phyloP scores from a whole-genome alignment of 495 filamentous ascomycete species.

The Geopyxis carbonaria region DNA sequence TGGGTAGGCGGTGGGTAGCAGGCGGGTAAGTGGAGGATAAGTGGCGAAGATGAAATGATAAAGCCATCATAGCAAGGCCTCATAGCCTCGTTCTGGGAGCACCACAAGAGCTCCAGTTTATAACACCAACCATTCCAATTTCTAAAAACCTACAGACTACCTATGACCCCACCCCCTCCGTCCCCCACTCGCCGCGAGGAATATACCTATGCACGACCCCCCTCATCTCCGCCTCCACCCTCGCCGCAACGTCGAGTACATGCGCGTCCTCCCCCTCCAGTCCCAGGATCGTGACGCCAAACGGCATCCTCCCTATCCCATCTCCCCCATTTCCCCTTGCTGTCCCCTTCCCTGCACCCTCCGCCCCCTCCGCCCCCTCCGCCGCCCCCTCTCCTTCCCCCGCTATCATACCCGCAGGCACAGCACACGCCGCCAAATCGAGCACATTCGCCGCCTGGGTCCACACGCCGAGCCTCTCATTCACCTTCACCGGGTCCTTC shows the following conservation, averaged over 20 bases:
- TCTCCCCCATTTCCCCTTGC: too few species aligned
- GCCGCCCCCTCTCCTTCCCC: not conserved
- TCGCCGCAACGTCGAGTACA: slow-evolving; percentile 36
- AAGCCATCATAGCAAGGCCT: too few species aligned
- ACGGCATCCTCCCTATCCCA: slow-evolving; percentile 37
- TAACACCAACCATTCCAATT: not conserved
- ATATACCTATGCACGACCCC: too few species aligned
- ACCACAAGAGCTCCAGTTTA: not conserved
- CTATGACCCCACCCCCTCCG: not conserved
- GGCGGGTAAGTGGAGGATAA: too few species aligned
- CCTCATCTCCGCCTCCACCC: slow-evolving; percentile 31
- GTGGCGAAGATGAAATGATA: too few species aligned
- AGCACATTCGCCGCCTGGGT: slow-evolving; percentile 50
- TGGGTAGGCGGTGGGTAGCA: too few species aligned
- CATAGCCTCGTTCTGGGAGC: too few species aligned
- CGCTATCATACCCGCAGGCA: slow-evolving; percentile 35
- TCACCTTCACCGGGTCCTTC: slow-evolving; percentile 37
- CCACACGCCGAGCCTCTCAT: slow-evolving; percentile 41
- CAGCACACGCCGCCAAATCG: slow-evolving; percentile 43
- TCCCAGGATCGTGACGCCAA: slow-evolving; percentile 45
- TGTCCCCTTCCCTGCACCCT: too few species aligned
- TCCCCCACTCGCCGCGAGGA: not conserved
- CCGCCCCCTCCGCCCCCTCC: too few species aligned
- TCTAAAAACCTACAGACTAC: not conserved
- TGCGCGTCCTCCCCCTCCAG: slow-evolving; percentile 39